Conservation (phyloP, 495 filamentous ascomycete species). For the Tuber magnatum region DNA sequence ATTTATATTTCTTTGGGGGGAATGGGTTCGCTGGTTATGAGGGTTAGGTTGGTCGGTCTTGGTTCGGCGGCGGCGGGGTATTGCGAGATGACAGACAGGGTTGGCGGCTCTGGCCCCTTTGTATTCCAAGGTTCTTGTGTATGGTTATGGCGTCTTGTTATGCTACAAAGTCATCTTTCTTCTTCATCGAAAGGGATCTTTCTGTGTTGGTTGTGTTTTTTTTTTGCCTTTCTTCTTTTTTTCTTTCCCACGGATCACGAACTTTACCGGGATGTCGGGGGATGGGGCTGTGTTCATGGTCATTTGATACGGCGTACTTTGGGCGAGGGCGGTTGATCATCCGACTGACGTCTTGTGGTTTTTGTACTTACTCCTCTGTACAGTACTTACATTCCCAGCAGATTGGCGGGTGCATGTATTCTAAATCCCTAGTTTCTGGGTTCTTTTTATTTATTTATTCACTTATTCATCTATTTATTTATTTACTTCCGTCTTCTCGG, state of each 20-base stretch:
- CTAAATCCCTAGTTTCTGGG: neutral
- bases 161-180: slow-evolving; percentile 33
- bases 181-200: slow-evolving; percentile 15
- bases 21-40: slow-evolving; percentile 7
- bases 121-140: slow-evolving; percentile 17
- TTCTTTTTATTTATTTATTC: neutral
- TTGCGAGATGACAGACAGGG: slow-evolving; percentile 6
- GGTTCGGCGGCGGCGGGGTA: slow-evolving; percentile 14
- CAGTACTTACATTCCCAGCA: neutral
- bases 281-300: neutral
- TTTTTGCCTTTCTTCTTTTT: neutral
- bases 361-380: slow-evolving; percentile 4
- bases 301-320: neutral
- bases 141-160: slow-evolving; percentile 36
- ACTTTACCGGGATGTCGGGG: neutral
- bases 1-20: slow-evolving; percentile 24
- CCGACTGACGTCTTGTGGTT: neutral
- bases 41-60: slow-evolving; percentile 24
- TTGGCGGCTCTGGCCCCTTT: slow-evolving; percentile 7
- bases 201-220: slow-evolving; percentile 3
- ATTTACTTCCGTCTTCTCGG: neutral
- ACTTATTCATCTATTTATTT: neutral
- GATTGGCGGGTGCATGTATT: neutral
- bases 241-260: neutral
- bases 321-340: neutral